Evolutionary conservation across 225 moss, liverwort and hornwort genomes (phyloP), one percentile per base, ranked within the genome.

Genomic region (Climacium dendroides): DNA sequence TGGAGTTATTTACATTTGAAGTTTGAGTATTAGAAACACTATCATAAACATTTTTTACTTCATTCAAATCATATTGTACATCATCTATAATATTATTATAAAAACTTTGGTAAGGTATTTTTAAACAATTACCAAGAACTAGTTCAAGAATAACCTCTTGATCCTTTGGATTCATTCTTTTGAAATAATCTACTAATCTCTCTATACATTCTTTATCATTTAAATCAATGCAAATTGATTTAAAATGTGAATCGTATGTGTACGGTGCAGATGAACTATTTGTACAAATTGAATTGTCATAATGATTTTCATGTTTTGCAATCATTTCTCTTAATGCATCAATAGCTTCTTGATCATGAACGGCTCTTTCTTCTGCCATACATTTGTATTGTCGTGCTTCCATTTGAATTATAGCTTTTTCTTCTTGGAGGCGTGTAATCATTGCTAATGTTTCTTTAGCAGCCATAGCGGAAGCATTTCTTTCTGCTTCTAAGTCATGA

Each of bases 401-500:
- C 94, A 96, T 94, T 83, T 94, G 96, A 78, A 95, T 87, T 9
- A 80, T 89, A 3, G 98, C 90, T 80, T 96, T 98, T 86, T 98
- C 98, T 90, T 98, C 96, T 90, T 98, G 98, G 25, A 98, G 90
- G 22, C 98, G 92, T 39, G 90, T 84, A 41, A 98, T 98, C 98
- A 98, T 98, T 15, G 96, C 98, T 95, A 98, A 94, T 6, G 96
- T 93, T 89, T 98, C 98, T 71, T 93, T 93, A 15, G 96, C 76
- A 47, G 96, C 98, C 71, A 93, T 93, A 28, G 97, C 92, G 0
- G 96, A 93, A 25, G 98, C 95, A 92, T 92, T 94, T 81, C 96
- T 90, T 89, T 98, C 98, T 82, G 94, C 90, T 89, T 98, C 96
- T 75, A 98, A 87, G 72, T 98, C 96, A 71, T 87, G 79, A 76